Evolutionary conservation across 805 yeast species (phyloP).

Genomic region (Dipodascopsis uninucleata): DNA sequence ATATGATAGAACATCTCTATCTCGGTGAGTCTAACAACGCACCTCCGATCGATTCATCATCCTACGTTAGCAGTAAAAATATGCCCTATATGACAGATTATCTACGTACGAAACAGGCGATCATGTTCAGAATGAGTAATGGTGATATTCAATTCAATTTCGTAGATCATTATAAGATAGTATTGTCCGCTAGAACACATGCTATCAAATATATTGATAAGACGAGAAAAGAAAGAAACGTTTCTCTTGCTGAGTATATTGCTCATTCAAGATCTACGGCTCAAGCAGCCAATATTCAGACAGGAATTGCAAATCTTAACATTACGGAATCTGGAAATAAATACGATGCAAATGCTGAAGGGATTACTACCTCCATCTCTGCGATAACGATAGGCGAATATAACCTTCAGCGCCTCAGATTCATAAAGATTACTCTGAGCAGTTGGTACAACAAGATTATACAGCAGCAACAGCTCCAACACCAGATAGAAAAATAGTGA

Average conservation of each 20-base stretch:
- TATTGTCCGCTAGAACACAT: constrained; percentile 71
- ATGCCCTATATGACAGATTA: constrained; percentile 70
- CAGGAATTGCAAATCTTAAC: background rate
- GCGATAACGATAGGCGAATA: constrained; percentile 6
- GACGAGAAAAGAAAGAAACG: constrained; percentile 38
- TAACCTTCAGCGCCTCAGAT: constrained; percentile 11
- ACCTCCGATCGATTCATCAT: too few relatives aligned
- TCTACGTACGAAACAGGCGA: constrained; percentile 71
- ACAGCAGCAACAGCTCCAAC: too few relatives aligned
- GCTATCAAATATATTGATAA: constrained; percentile 69
- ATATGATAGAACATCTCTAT: constrained; percentile 87
- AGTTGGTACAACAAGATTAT: constrained; percentile 12
- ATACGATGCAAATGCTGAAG: constrained; percentile 1
- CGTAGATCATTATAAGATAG: constrained; percentile 87
- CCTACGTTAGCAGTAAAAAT: constrained; percentile 3
- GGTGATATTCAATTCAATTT: constrained; percentile 93
- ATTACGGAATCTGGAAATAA: background rate
- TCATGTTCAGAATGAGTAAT: constrained; percentile 89
- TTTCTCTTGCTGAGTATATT: constrained; percentile 5
- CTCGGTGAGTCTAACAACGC: background rate
- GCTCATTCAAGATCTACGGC: background rate
- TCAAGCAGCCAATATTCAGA: background rate
- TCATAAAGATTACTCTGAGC: constrained; percentile 4
- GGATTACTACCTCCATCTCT: background rate
- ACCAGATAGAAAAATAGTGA: background rate